Percentiles rank a stretch among this genome's conserved stretches.
phyloP scores from a whole-genome alignment of 192 early-diverging fungal species.

The Dissophora ornata region DNA sequence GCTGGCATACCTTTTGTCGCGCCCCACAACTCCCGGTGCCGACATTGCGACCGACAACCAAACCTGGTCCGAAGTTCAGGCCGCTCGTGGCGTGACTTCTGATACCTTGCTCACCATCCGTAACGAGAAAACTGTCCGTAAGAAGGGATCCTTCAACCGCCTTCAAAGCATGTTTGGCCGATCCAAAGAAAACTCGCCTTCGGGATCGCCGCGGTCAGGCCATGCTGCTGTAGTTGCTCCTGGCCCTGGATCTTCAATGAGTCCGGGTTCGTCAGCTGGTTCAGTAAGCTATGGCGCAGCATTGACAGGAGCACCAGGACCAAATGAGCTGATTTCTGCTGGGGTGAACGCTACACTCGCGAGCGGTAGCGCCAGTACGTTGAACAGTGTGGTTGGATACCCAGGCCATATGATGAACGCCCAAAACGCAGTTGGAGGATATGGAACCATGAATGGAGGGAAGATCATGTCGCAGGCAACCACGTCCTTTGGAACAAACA shows the following conservation, averaged over 20 bases:
- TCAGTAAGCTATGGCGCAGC: conserved; percentile 1
- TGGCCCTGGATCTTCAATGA: background rate
- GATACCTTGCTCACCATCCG: conserved; percentile 43
- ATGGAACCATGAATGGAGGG: conserved; percentile 1
- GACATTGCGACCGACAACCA: conserved; percentile 42
- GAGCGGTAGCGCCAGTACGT: background rate
- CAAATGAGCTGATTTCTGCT: background rate
- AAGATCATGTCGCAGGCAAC: conserved; percentile 5
- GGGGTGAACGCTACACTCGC: background rate
- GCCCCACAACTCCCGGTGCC: conserved; percentile 37
- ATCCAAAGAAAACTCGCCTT: conserved; percentile 35
- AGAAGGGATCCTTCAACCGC: conserved; percentile 43
- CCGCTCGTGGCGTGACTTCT: conserved; percentile 19
- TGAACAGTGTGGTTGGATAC: conserved; percentile 24
- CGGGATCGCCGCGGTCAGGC: conserved; percentile 20
- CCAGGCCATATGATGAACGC: conserved; percentile 26
- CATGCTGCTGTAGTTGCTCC: background rate
- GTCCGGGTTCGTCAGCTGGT: conserved; percentile 2
- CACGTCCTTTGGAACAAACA: conserved; percentile 18
- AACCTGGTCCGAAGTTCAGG: conserved; percentile 50
- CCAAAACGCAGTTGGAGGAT: conserved; percentile 24
- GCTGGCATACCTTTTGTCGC: conserved; percentile 38
- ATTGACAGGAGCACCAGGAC: background rate
- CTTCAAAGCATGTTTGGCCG: conserved; percentile 48
- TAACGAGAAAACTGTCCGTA: conserved; percentile 40